Evolutionary conservation across 257 asterid genomes (phyloP).

Genomic region (Verbena officinalis): DNA sequence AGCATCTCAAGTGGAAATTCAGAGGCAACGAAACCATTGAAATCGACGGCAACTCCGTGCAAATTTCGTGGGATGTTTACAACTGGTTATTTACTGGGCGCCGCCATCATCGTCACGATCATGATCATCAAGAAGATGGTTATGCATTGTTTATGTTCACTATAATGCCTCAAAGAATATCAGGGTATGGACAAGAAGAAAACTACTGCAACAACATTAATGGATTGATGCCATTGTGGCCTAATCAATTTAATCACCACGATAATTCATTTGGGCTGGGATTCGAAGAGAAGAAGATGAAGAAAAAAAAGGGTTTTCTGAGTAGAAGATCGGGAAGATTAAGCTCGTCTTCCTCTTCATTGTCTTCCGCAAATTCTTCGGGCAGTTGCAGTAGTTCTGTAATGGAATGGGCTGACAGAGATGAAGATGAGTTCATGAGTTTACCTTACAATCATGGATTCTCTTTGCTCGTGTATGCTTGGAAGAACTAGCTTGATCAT

Average conservation of each 20-base stretch:
- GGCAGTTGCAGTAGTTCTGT: constrained; percentile 56
- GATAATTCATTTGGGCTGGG: constrained; percentile 41
- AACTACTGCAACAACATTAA: neutral
- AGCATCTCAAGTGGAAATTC: constrained; percentile 68
- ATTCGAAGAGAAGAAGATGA: constrained; percentile 56
- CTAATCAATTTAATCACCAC: constrained; percentile 30
- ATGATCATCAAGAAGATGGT: constrained; percentile 37
- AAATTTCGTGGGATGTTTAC: constrained; percentile 65
- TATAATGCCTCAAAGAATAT: constrained; percentile 34
- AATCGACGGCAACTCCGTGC: constrained; percentile 46
- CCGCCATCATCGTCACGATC: neutral
- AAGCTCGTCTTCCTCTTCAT: constrained; percentile 49
- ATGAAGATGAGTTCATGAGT: constrained; percentile 54
- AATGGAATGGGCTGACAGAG: constrained; percentile 69
- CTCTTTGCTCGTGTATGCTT: constrained; percentile 65
- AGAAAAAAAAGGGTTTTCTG: constrained; percentile 39
- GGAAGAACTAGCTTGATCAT: constrained; percentile 37
- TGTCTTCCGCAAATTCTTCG: constrained; percentile 53
- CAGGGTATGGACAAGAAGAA: constrained; percentile 14
- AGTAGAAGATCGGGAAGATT: constrained; percentile 35
- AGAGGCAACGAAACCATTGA: constrained; percentile 61
- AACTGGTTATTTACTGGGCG: constrained; percentile 51
- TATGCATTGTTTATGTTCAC: constrained; percentile 63
- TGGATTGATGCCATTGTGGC: constrained; percentile 29
- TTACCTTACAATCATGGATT: constrained; percentile 43